phyloP scores from a whole-genome alignment of 2,329 filamentous ascomycete genomes.

The Teratosphaeria gauchensis region DNA sequence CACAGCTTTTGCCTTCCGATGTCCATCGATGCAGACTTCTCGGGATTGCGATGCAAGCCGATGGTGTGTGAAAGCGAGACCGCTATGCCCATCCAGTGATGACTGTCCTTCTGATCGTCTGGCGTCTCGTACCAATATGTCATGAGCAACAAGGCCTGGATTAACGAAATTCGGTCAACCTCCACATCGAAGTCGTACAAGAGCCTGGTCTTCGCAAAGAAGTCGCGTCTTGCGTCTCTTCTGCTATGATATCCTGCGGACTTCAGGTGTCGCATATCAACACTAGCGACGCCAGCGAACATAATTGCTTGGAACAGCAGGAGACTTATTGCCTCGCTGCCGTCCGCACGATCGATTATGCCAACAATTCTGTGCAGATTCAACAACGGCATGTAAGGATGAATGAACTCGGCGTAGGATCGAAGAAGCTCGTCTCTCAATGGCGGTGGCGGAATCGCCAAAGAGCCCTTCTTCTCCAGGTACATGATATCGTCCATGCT shows the following conservation, averaged over 20 bases:
- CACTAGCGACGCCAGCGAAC: conserved; percentile 84
- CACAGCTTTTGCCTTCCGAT: conserved; percentile 67
- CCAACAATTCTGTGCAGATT: conserved; percentile 53
- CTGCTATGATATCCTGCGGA: conserved; percentile 68
- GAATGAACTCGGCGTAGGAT: conserved; percentile 78
- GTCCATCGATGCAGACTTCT: conserved; percentile 61
- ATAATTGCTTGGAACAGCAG: conserved; percentile 89
- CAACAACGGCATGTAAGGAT: conserved; percentile 87
- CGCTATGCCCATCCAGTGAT: conserved; percentile 97
- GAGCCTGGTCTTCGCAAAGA: conserved; percentile 79
- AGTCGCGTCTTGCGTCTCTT: conserved; percentile 58
- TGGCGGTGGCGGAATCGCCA: conserved; percentile 59
- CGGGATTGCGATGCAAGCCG: conserved; percentile 78
- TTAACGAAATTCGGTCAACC: conserved; percentile 74
- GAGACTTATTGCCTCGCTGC: conserved; percentile 64
- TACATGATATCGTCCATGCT: conserved; percentile 75
- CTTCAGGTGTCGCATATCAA: conserved; percentile 67
- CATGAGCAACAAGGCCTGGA: conserved; percentile 83
- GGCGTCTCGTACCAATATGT: conserved; percentile 97
- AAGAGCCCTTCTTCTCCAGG: conserved; percentile 71
- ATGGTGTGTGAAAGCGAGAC: conserved; percentile 90
- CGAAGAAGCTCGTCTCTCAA: conserved; percentile 74
- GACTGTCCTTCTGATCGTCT: conserved; percentile 94
- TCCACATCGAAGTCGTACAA: conserved; percentile 96
- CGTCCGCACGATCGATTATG: conserved; percentile 57